Evolutionary conservation across 1,139 yeast genomes (phyloP).

Genomic region (Nakaseomyces glabratus): DNA sequence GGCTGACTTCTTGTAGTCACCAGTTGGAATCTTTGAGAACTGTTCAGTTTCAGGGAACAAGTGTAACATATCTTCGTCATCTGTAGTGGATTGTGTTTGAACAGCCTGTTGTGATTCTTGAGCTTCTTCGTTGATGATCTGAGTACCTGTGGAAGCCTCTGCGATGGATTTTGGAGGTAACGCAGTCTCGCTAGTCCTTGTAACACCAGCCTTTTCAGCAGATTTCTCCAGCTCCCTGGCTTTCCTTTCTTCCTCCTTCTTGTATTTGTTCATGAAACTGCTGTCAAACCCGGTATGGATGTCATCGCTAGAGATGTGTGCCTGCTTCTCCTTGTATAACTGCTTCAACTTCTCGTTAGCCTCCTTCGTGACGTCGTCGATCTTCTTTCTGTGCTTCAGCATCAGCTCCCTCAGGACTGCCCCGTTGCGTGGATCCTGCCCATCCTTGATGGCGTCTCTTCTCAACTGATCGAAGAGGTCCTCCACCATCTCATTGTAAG

Average conservation of each 20-base stretch:
- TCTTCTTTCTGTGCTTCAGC: constrained; percentile 56
- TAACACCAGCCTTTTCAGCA: constrained; percentile 8
- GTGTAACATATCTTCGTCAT: constrained; percentile 36
- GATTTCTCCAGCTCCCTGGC: constrained; percentile 12
- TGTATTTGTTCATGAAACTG: constrained; percentile 59
- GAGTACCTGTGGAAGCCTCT: neutral
- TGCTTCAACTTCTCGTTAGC: constrained; percentile 55
- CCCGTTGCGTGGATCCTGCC: constrained; percentile 37
- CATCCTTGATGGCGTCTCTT: constrained; percentile 49
- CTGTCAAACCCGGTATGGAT: constrained; percentile 90
- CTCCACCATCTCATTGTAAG: constrained; percentile 88
- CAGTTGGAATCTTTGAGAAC: constrained; percentile 50
- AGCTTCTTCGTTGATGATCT: neutral
- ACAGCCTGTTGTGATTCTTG: no score
- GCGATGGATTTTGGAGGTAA: no score
- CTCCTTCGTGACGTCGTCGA: constrained; percentile 52
- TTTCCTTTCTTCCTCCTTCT: constrained; percentile 16
- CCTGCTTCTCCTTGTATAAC: constrained; percentile 59
- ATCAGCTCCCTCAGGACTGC: constrained; percentile 38
- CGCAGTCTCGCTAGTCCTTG: no score
- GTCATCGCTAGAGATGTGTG: constrained; percentile 82
- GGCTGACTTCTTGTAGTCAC: constrained; percentile 42
- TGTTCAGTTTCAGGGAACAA: constrained; percentile 54
- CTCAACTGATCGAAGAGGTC: constrained; percentile 68
- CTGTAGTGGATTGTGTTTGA: constrained; percentile 25